Evolutionary conservation across 1,139 yeast genomes (phyloP), one percentile per base, ranked within the genome.

Genomic region (Yamadazyma taylorii): DNA sequence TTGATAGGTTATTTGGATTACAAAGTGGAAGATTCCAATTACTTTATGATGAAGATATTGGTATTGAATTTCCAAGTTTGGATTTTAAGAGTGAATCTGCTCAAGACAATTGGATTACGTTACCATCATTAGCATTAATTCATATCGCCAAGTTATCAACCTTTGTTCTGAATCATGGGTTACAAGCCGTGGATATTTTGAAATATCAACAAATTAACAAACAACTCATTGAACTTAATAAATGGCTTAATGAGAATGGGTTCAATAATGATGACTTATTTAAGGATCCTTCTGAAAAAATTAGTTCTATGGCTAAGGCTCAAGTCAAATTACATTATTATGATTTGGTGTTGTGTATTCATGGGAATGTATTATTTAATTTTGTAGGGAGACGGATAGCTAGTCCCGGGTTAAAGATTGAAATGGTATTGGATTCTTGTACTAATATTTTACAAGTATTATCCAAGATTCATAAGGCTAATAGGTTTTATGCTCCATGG

Each of bases 21-120:
- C 85, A 79, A 47, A 65, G 69, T 26, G 86, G 87, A 2, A 58
- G 80, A 36, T 65, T 69, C 43, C 71, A 70, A 2, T 51, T 79
- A 15, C 48, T 61, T 11, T 71, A 69, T 24, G 36, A 38, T 7
- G 47, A 46, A 16, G 79, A 75, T 33, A 49, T 60, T 14, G 51
- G 45, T 16, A 43, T 65, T 4, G 52, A 50, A 4, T 60, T 60
- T 29, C 81, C 83, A 0, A 45, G 54, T 10, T 46, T 53, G 38
- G 63, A 66, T 37, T 60, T 51, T 35, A 52, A 50, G 5, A 37
- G 43, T 10, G 69, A 69, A 41, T 35, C 53, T 2, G 47, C 43
- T 14, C 62, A 63, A 37, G 83, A 78, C 48, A 76, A 69, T 35
- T 79, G 85, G 85, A 46, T 75, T 26, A 70, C 79, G 0, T 58